Evolutionary conservation across 345 rosid genomes (phyloP), one percentile per base, ranked within the genome.

Genomic region (Pistacia vera): DNA sequence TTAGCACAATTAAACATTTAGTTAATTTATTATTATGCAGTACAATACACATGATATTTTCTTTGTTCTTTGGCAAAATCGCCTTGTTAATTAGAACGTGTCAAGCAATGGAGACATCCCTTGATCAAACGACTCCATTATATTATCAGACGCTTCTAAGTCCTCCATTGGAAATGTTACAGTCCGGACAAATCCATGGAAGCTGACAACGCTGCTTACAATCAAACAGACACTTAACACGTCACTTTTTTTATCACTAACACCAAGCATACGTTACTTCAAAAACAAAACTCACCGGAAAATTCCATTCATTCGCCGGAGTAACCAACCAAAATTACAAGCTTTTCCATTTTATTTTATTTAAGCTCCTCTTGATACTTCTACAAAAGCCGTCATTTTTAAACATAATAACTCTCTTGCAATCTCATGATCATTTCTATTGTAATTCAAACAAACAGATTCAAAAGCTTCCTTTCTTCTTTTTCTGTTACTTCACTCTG

Each of bases 371-470:
- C 73, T 68, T 62, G 51, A 1, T 72, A 68, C 66, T 63, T 46
- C 25, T 74, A 63, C 81, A 78, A 56, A 41, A 67, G 84, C 82
- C 82, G 80, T 36, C 64, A 25, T 22, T 56, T 72, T 44, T 38
- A 59, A 74, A 56, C 28, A 67, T 41, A 38, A 48, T 51, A 38
- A 30, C 68, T 71, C 66, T 61, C 28, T 75, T 59, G 33, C 36
- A 41, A 5, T 41, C 12, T 18, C 1, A 60, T 30, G 11, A 3
- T 38, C n/a, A n/a, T n/a, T n/a, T n/a, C n/a, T n/a, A n/a, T n/a
- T n/a, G 14, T 48, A 33, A 54, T 64, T 86, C 78, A 92, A 70
- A 85, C 82, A 71, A 92, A 92, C n/a, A 92, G 88, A 71, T 92
- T 90, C 81, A 92, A 70, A 41, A 90, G 91, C 84, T 86, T 87